Evolutionary conservation across 306 rosid species (phyloP).

Genomic region (Malus asiatica): DNA sequence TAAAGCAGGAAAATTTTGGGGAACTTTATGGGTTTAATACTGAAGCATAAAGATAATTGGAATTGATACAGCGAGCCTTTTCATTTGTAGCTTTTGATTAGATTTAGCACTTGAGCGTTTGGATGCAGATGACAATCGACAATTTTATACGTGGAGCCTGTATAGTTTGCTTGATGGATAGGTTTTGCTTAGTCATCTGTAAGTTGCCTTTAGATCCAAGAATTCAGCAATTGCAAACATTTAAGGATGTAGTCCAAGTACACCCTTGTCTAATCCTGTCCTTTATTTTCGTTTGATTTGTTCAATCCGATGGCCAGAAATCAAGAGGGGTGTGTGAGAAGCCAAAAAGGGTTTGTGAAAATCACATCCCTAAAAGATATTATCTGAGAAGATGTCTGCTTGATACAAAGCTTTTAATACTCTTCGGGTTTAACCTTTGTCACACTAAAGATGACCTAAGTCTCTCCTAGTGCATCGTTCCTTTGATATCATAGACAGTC

Average conservation of each 20-base stretch:
- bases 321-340: too few relatives aligned
- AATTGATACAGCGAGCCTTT: neutral
- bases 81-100: neutral
- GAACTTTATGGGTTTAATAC: neutral
- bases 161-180: neutral
- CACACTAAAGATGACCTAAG: neutral
- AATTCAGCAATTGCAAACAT: neutral
- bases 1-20: neutral
- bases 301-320: too few relatives aligned
- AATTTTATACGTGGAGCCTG: neutral
- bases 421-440: neutral
- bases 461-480: neutral
- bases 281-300: too few relatives aligned
- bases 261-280: too few relatives aligned
- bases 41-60: neutral
- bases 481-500: neutral
- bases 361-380: neutral
- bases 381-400: neutral
- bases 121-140: neutral
- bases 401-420: neutral
- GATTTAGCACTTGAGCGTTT: neutral
- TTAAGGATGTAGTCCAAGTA: neutral
- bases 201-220: neutral
- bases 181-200: neutral
- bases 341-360: too few relatives aligned